Evolutionary conservation across 305 asterid species (phyloP).

Genomic region (Solanum aculeatissimum): DNA sequence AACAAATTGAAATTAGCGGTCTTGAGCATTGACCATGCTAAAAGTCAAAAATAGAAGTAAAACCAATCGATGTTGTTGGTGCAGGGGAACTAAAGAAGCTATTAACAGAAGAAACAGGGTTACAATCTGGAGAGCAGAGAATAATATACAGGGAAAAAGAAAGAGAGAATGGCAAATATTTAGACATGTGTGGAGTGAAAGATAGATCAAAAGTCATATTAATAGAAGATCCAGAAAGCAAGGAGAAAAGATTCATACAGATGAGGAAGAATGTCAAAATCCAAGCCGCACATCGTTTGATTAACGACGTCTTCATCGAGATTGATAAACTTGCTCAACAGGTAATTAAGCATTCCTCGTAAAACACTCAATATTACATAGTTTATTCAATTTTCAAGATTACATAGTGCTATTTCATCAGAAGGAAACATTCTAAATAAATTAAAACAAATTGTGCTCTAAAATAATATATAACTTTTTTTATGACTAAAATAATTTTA

Average conservation of each 20-base stretch:
- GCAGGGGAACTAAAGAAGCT: slow-evolving; percentile 63
- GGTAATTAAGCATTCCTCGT: too few relatives aligned
- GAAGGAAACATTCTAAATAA: too few relatives aligned
- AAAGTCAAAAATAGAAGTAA: neutral
- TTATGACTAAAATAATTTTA: too few relatives aligned
- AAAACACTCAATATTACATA: neutral
- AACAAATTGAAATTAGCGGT: too few relatives aligned
- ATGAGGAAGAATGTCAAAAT: slow-evolving; percentile 49
- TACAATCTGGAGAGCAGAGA: slow-evolving; percentile 47
- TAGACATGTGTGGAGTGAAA: slow-evolving; percentile 53
- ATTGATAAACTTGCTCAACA: slow-evolving; percentile 49
- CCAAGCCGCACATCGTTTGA: slow-evolving; percentile 29
- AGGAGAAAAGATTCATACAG: slow-evolving; percentile 28
- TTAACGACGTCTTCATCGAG: slow-evolving; percentile 32
- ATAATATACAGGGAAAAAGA: slow-evolving; percentile 47
- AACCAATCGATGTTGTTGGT: neutral
- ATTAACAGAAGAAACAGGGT: slow-evolving; percentile 41
- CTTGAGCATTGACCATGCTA: too few relatives aligned
- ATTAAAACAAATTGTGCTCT: too few relatives aligned
- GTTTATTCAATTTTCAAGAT: too few relatives aligned
- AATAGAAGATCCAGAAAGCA: slow-evolving; percentile 46
- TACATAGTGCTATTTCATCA: too few relatives aligned
- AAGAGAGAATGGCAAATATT: slow-evolving; percentile 45
- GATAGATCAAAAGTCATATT: slow-evolving; percentile 46
- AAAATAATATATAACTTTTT: too few relatives aligned